Evolutionary conservation across 2,329 filamentous ascomycete genomes (phyloP), one percentile per base, ranked within the genome.

Genomic region (Pseudogymnoascus sp.): DNA sequence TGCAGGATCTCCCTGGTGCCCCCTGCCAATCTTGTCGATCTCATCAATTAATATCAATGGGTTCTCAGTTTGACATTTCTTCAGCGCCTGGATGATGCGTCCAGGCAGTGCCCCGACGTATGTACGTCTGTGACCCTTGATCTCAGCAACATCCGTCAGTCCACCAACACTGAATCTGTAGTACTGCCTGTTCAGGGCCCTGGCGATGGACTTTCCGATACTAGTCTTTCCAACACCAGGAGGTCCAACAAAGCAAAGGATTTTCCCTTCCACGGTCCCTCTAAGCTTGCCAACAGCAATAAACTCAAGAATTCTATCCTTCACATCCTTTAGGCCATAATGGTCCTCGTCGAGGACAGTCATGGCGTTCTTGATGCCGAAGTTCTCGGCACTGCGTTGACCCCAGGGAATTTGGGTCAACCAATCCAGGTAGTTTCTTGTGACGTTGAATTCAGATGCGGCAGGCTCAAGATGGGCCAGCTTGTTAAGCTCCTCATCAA

Each of bases 11-110:
- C 94, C 94, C 75, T 97, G 94, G 72, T 97, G 94, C 4, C 94
- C 94, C 62, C 91, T 87, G 32, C 94, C 94, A 71, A 99, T 96
- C 78, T 99, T 99, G 80, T 99, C 94, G 62, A 99, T 87, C 72
- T 99, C 94, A 71, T 99, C 94, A 66, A 99, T 97, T 65, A 99
- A 77, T 58, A 99, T 91, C 30, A 99, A 80, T 28, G 94, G 94
- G 73, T 99, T 99, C 75, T 99, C 95, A 0, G 94, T 99, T 77
- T 97, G 92, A 72, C 93, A 97, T 75, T 99, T 99, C 81, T 99
- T 99, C 70, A 99, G 78, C 0, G 94, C 94, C 75, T 99, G 95
- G 64, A 99, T 97, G 71, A 99, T 96, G 62, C 95, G 89, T 58
- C 94, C 95, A 3, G 94, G 94, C 35, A 99, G 78, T 25, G 94